Base-by-base conservation (phyloP, 2,329 filamentous ascomycete species). In the Aspergillus puulaauensis region DNA sequence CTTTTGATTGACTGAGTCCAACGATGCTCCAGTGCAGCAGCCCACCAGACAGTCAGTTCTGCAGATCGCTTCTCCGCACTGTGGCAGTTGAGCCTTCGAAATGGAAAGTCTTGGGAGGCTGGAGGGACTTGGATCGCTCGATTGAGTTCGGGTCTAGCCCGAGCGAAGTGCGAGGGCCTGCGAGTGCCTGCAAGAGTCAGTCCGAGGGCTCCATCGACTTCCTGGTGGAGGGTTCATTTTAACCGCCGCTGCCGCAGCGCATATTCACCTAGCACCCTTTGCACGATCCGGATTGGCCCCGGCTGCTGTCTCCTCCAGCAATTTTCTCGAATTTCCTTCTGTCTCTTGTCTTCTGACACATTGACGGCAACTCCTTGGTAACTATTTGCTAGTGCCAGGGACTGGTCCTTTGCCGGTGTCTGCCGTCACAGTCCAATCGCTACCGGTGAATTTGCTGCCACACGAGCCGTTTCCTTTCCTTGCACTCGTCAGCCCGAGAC, bases 161-260 rank as follows among this genome's bases (percentile, higher is more conserved):
- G 14, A 23, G 27, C 11, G 27, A 31, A 31, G 27, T 31, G 27
- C 27, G 27, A 31, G 27, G 9, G 27, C 27, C 27, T 27, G 24
- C 24, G 24, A 27, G 24, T 3, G 7, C 8, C 24, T 31, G 27
- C 27, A 31, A 9, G 27, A 31, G 27, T 8, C 27, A 31, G 27
- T 31, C 27, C 9, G 27, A 31, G 27, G 27, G 27, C 27, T 31
- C 27, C 27, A 31, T 31, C 27, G 27, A 9, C 27, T 31, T 31
- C 27, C 27, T 31, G 27, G 27, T 31, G 33, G 21, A 15, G 14
- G 27, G 27, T 14, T 27, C 35, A 44, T 33, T 39, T 49, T 62
- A 60, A 56, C 57, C 60, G 60, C 60, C 49, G 60, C 51, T 62
- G 60, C 60, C 60, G 60, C 60, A 57, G 24, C 46, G 47, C 60